phyloP scores from a whole-genome alignment of 2,329 filamentous ascomycete species.

The Xylaria sp. region DNA sequence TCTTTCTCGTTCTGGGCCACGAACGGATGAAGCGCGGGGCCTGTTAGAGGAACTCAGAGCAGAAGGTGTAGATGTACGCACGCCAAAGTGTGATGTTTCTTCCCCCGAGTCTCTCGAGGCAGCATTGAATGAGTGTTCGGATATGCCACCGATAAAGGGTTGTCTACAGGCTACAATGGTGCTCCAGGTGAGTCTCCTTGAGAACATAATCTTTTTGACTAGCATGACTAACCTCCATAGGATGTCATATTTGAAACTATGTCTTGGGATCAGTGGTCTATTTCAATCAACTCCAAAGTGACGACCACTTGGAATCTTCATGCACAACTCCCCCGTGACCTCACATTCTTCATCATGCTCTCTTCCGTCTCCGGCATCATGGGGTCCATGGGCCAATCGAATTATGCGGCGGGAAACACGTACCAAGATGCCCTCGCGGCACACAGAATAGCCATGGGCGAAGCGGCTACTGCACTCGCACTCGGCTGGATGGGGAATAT shows the following conservation, averaged over 20 bases:
- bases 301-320: not conserved
- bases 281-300: not conserved
- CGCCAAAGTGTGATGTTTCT: not conserved
- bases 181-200: not conserved
- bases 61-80: not conserved
- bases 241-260: not conserved
- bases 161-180: not conserved
- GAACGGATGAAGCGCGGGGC: not conserved
- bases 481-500: not conserved
- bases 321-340: not conserved
- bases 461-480: not conserved
- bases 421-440: not conserved
- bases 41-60: not conserved
- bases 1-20: not conserved
- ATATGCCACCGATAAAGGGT: not conserved
- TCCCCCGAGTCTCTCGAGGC: not conserved
- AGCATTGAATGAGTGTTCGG: not conserved
- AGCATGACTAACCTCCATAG: too few relatives aligned
- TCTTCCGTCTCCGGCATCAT: not conserved
- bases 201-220: too few relatives aligned
- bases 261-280: not conserved
- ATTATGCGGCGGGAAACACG: not conserved
- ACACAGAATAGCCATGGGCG: not conserved
- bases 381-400: not conserved
- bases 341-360: not conserved